Conservation (phyloP, 306 rosid species). For the Cicer yamashitae region DNA sequence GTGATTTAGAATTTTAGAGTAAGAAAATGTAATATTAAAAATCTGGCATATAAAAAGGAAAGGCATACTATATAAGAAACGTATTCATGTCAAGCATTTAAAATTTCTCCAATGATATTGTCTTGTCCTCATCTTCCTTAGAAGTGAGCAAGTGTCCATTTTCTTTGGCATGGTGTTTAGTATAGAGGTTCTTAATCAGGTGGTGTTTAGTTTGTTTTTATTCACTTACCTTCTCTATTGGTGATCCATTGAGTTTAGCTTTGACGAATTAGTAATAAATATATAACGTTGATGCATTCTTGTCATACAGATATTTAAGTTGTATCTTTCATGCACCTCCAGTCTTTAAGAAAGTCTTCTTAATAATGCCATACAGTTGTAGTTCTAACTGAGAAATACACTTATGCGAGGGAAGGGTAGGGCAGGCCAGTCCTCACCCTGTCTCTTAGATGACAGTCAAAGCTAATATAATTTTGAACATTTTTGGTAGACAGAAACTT, state of each 20-base stretch:
- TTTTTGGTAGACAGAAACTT: background rate
- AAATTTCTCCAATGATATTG: conserved; percentile 13
- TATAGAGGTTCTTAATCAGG: conserved; percentile 13
- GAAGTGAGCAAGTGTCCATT: conserved; percentile 19
- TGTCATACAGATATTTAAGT: background rate
- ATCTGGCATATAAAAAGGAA: conserved; percentile 11
- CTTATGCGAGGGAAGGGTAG: background rate
- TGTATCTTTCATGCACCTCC: conserved; percentile 3
- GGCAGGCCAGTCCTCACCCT: conserved; percentile 18
- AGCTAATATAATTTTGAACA: conserved; percentile 7
- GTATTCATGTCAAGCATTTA: conserved; percentile 11
- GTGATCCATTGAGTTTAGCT: conserved; percentile 26
- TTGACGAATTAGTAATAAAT: background rate
- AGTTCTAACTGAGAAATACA: conserved; percentile 32
- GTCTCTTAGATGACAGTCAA: background rate
- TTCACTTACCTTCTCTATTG: conserved; percentile 8
- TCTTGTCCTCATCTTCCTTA: conserved; percentile 12
- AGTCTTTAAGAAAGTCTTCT: conserved; percentile 23
- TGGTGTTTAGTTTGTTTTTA: conserved; percentile 9
- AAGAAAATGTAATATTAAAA: conserved; percentile 17
- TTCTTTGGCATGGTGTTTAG: background rate
- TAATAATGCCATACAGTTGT: conserved; percentile 11
- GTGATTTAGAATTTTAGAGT: conserved; percentile 23
- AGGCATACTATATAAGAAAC: conserved; percentile 19
- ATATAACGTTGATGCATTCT: conserved; percentile 22